Evolutionary conservation across 805 yeast genomes (phyloP).

Genomic region (Candida patagonica): DNA sequence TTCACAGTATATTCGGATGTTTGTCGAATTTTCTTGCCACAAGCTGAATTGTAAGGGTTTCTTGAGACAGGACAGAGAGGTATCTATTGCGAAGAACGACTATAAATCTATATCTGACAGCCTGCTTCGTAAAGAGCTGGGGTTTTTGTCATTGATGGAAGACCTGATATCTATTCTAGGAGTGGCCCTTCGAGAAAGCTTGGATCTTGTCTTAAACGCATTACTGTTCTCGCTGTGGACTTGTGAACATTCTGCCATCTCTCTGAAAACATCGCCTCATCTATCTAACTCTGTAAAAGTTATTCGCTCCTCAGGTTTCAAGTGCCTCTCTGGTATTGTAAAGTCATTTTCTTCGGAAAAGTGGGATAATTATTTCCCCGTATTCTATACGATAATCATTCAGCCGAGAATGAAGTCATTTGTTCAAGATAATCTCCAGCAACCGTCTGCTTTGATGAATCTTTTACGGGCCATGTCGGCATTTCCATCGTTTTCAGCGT

Average conservation of each 20-base stretch:
- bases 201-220: conserved; percentile 47
- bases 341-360: conserved; percentile 40
- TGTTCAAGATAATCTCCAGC: conserved; percentile 70
- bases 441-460: conserved; percentile 67
- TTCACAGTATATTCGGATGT: conserved; percentile 41
- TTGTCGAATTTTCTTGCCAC: conserved; percentile 53
- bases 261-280: conserved; percentile 1
- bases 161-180: conserved; percentile 56
- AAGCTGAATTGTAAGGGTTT: conserved; percentile 38
- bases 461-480: conserved; percentile 54
- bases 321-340: conserved; percentile 51
- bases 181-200: conserved; percentile 38
- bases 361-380: conserved; percentile 46
- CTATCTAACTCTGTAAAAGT: conserved; percentile 4
- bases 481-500: conserved; percentile 36
- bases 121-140: conserved; percentile 29
- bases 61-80: conserved; percentile 16
- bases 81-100: not conserved
- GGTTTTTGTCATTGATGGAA: conserved; percentile 52
- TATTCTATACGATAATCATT: conserved; percentile 46
- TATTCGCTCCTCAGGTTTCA: conserved; percentile 41
- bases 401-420: conserved; percentile 59
- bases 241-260: conserved; percentile 33
- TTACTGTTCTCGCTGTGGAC: conserved; percentile 43
- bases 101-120: conserved; percentile 1